phyloP scores from a whole-genome alignment of 176 grass and related monocot genomes.

The Aegilops umbellulata region DNA sequence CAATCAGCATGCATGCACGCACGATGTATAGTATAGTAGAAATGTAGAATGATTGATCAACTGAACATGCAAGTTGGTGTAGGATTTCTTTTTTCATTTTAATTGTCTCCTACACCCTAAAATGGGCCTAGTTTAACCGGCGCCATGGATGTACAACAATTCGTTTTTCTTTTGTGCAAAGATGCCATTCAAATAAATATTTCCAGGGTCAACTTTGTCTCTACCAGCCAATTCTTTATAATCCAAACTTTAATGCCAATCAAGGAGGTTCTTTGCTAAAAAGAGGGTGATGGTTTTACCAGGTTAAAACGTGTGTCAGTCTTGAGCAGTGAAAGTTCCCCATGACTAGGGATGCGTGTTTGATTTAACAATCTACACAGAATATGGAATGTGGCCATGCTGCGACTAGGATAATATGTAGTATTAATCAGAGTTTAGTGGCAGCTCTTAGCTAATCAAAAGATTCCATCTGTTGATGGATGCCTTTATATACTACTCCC shows the following conservation, averaged over 20 bases:
- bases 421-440: slow-evolving; percentile 38
- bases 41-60: background rate
- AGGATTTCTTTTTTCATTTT: slow-evolving; percentile 5
- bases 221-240: slow-evolving; percentile 38
- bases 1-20: background rate
- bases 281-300: slow-evolving; percentile 28
- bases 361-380: slow-evolving; percentile 41
- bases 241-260: slow-evolving; percentile 34
- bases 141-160: slow-evolving; percentile 28
- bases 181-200: slow-evolving; percentile 44
- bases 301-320: slow-evolving; percentile 28
- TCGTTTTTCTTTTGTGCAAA: slow-evolving; percentile 9
- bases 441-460: slow-evolving; percentile 43
- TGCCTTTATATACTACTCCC: slow-evolving; percentile 38
- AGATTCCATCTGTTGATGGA: slow-evolving; percentile 42
- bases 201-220: slow-evolving; percentile 34
- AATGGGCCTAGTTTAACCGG: slow-evolving; percentile 8
- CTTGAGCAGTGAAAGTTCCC: slow-evolving; percentile 27
- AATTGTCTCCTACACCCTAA: background rate
- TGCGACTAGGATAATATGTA: slow-evolving; percentile 40
- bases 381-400: slow-evolving; percentile 44
- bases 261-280: slow-evolving; percentile 30
- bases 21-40: background rate
- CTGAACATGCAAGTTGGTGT: background rate
- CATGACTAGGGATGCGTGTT: slow-evolving; percentile 22